Base-by-base conservation (phyloP, 2,329 filamentous ascomycete species). In the Metarhizium album region DNA sequence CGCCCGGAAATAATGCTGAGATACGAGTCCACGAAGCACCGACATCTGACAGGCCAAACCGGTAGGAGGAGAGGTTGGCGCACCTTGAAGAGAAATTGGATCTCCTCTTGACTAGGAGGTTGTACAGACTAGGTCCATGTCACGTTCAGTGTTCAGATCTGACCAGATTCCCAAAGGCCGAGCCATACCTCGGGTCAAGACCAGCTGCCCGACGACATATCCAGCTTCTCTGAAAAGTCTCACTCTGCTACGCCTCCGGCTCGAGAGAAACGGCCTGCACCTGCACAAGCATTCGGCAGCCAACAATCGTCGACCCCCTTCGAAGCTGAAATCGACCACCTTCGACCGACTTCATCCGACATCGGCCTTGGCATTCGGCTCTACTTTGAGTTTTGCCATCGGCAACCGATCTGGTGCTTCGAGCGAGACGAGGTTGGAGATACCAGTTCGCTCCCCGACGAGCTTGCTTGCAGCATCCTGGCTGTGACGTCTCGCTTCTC, bases 61-160 rank as follows among this genome's bases (percentile, higher is more conserved):
- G 27, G 5, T 14, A 76, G 74, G 72, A 74, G 55, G 74, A 76
- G 58, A 67, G 74, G 55, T 62, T 76, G n/a, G 72, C 72, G 14
- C 70, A 72, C 47, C 56, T 76, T 40, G 74, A 76, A 62, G 73
- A 75, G 60, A 76, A 76, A 58, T 67, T 76, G 45, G 73, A 76
- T 60, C 69, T 71, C 52, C 64, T 76, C 49, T 61, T 76, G 20
- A 74, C 64, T 46, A 71, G 72, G 49, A 68, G 61, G 59, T 58
- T 64, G 62, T 65, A 64, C 50, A 50, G 45, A 45, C 35, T 27
- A 47, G 23, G 47, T 33, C 49, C 50, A 43, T 51, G 27, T 42
- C 49, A 47, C 49, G 33, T 52, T 51, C 51, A 46, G 47, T 48
- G 37, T 52, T 52, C 51, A 46, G 47, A 56, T 60, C 62, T 68